Base-by-base conservation (phyloP, 2,329 filamentous ascomycete genomes). In the Epichloe gansuensis region DNA sequence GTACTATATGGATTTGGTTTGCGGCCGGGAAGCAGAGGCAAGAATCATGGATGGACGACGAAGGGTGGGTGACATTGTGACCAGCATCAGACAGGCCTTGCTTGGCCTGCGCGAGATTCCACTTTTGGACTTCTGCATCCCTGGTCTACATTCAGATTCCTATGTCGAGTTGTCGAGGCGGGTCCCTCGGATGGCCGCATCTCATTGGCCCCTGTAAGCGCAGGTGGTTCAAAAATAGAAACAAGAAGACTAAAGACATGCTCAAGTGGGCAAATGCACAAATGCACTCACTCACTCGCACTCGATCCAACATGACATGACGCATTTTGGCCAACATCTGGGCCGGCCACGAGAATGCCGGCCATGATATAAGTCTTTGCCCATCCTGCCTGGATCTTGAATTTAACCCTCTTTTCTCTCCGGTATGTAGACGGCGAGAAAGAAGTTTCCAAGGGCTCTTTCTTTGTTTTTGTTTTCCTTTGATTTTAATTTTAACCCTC, bases 341-440 rank as follows among this genome's bases (percentile, higher is more conserved):
- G 31, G 15, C 51, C 57, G 72, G 71, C 60, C 70, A 60, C 65
- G 60, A 65, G 62, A 62, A 64, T 64, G 62, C 64, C 68, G 71
- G 68, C 73, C 70, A 73, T 66, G 70, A 77, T 80, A 80, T 80
- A 80, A 79, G 75, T 68, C 74, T 73, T 73, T 72, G 68, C 68
- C 67, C 69, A 66, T 71, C 68, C 69, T 69, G 66, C 65, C 61
- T 64, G 59, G 59, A 62, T 56, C 53, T 62, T 55, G 62, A 66
- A 67, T 68, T 71, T 68, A 68, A 63, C 64, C 65, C 65, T 50
- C 51, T 53, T 52, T 47, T 68, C 62, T 67, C 67, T 25, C 6
- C 66, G 62, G 65, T 65, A 60, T 64, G 63, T 68, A 66, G 64
- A 70, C 69, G 68, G 65, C 64, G 64, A 65, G 67, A 71, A 70